Evolutionary conservation across 495 filamentous ascomycete species (phyloP).

Genomic region (Cladorrhinum samala): DNA sequence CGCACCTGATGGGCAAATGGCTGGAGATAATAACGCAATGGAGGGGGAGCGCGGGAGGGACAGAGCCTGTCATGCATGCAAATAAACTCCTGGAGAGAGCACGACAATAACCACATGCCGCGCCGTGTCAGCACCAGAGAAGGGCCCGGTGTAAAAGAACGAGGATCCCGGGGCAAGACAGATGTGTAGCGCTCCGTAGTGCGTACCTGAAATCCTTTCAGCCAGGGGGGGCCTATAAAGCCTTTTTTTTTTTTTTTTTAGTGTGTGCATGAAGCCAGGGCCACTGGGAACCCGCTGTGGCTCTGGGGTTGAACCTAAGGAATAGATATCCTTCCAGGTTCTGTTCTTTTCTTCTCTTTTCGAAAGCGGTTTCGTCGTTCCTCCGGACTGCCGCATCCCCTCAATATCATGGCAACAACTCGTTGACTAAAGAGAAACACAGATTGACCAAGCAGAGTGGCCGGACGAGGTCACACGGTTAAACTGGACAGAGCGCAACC

Average conservation of each 20-base stretch:
- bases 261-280: background rate
- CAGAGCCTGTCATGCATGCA: background rate
- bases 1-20: background rate
- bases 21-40: constrained; percentile 4
- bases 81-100: background rate
- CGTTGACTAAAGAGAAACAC: constrained; percentile 18
- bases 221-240: background rate
- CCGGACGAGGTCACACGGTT: constrained; percentile 23
- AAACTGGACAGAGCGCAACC: constrained; percentile 3
- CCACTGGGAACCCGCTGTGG: background rate
- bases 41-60: no score
- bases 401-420: constrained; percentile 4
- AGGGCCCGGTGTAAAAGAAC: background rate
- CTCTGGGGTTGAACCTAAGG: background rate
- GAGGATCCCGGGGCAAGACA: no score
- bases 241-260: background rate
- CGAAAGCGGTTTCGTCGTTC: background rate
- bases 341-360: background rate
- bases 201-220: no score
- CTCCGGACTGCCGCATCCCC: background rate
- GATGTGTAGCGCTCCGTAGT: no score
- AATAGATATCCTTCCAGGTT: background rate
- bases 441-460: constrained; percentile 21
- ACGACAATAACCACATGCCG: background rate
- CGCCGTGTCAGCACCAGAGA: background rate